phyloP scores from a whole-genome alignment of 768 basidiomycete species.

The Trametopsis cervina region DNA sequence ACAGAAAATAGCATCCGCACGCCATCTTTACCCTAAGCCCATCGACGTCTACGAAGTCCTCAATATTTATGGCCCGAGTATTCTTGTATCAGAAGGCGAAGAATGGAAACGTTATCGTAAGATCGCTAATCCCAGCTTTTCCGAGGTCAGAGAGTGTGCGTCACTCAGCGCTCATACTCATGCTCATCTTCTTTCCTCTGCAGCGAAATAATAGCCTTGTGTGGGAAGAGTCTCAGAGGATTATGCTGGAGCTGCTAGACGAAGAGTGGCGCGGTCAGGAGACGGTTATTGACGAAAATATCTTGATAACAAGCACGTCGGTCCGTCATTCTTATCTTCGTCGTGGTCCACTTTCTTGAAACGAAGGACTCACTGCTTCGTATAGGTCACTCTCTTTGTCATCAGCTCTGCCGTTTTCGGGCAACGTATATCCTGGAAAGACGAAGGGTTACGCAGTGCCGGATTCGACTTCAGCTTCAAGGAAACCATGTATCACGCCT shows the following conservation, averaged over 20 bases:
- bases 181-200: not conserved
- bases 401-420: slow-evolving; percentile 54
- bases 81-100: slow-evolving; percentile 54
- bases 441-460: slow-evolving; percentile 9
- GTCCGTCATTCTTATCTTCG: slow-evolving; percentile 24
- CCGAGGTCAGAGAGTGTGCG: slow-evolving; percentile 33
- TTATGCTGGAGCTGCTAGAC: slow-evolving; percentile 25
- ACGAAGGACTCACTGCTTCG: slow-evolving; percentile 14
- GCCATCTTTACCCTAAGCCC: slow-evolving; percentile 52
- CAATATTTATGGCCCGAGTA: slow-evolving; percentile 49
- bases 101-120: slow-evolving; percentile 61
- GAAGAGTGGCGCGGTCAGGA: slow-evolving; percentile 40
- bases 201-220: slow-evolving; percentile 30
- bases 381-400: slow-evolving; percentile 49
- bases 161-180: not conserved
- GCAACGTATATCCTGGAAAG: slow-evolving; percentile 37
- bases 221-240: slow-evolving; percentile 27
- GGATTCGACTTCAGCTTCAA: slow-evolving; percentile 18
- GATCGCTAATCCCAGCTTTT: slow-evolving; percentile 54
- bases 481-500: slow-evolving; percentile 20
- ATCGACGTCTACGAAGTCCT: slow-evolving; percentile 37
- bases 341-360: not conserved
- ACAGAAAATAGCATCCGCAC: slow-evolving; percentile 42
- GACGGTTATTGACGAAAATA: slow-evolving; percentile 36
- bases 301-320: slow-evolving; percentile 42